Base-by-base conservation (phyloP, 2,329 filamentous ascomycete genomes). In the Aspergillus melleus region DNA sequence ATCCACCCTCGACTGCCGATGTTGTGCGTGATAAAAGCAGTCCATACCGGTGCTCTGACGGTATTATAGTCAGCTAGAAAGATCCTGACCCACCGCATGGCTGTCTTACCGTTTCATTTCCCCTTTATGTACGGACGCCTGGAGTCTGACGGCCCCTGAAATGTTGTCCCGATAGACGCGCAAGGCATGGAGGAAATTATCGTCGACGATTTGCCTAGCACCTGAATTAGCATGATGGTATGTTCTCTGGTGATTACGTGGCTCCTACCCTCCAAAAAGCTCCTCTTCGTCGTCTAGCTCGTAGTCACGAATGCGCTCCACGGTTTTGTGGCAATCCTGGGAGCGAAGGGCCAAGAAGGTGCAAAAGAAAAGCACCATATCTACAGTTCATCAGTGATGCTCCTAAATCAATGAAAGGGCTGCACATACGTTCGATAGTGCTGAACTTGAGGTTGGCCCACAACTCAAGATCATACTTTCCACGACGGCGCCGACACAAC, bases 31-130 rank as follows among this genome's bases (percentile, higher is more conserved):
- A 85, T 76, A 61, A 85, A 86, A 0, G 83, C 82, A 2, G 84
- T 88, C 86, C 86, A 88, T 57, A 88, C 82, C 0, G 86, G 85
- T 2, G 83, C 81, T 20, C 79, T 81, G 52, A 19, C 1, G 16
- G 10, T 22, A 2, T 39, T 16, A 60, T 32, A 14, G 24, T 20
- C 10, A 44, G 55, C 6, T 51, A 49, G 5, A 5, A 5, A n/a
- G 11, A 46, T 9, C 3, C 50, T 19, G 12, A n/a, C 2, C 16
- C 6, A 26, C 26, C 46, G 20, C 10, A 36, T 26, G 11, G 16
- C 16, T 47, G n/a, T 5, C 68, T 63, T 72, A 80, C 79, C 79
- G 76, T 63, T 81, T 80, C 72, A 82, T 78, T 1, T 79, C 77
- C 1, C 85, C 84, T 26, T 80, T 75, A 29, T 80, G 77, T 36